Base-by-base conservation (phyloP, 371 early-diverging fungal genomes). In the Gilbertella persicaria region DNA sequence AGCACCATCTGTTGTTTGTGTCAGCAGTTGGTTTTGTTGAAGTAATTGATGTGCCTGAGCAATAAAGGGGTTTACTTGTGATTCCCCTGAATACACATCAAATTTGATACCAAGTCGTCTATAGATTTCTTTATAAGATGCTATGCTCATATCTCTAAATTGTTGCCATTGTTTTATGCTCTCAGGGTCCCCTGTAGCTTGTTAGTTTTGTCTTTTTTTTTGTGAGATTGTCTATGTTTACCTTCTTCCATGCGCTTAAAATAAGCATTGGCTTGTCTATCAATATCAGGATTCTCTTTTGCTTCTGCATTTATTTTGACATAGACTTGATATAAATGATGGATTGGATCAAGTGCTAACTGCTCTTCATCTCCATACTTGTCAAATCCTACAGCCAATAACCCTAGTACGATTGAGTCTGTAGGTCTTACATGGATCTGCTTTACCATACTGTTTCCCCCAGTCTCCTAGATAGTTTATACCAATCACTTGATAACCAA, bases 381-480 rank as follows among this genome's bases (percentile, higher is more conserved):
- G 45, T 87, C 76, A 67, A 82, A 99, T 16, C 99, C 99, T 33
- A 99, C 83, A 12, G 98, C 97, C 58, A 99, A 79, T 46, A 99
- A 75, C 26, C 95, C 81, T 78, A 38, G 38, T n/a, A 38, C n/a
- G 16, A 3, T 17, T 33, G 14, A 38, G 5, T 36, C 33, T 39
- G 9, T n/a, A 16, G 16, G 28, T 17, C 17, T 24, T 24, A n/a
- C n/a, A n/a, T n/a, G n/a, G n/a, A n/a, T n/a, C n/a, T n/a, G n/a
- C 19, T 38, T 13, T 71, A 78, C 83, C 99, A 76, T 97, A 99
- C 73, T 99, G 99, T 68, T 99, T 99, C 44, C 99, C 99, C 99
- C 99, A 99, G 76, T 99, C 99, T 33, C 99, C 99, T 25, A 99
- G 83, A 76, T 99, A 99, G 80, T 99, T 99, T 67, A 99, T 93